Evolutionary conservation across 192 early-diverging fungal species (phyloP).

Genomic region (Coemansia sp.): DNA sequence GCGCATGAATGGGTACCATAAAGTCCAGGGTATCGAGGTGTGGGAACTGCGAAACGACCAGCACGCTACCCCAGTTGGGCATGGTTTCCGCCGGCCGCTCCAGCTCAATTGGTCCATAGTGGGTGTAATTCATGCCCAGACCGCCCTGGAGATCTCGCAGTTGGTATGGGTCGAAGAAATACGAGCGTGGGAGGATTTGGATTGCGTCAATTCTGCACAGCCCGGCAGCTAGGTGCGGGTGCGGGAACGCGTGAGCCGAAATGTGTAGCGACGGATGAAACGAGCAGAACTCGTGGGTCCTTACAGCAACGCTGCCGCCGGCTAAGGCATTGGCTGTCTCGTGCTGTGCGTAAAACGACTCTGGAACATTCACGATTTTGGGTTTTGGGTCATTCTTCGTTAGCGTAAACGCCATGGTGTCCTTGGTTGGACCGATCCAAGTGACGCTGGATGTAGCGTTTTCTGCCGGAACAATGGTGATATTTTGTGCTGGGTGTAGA

Average conservation of each 20-base stretch:
- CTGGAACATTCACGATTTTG: constrained; percentile 12
- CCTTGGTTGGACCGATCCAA: constrained; percentile 31
- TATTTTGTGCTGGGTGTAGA: constrained; percentile 23
- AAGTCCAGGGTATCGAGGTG: constrained; percentile 6
- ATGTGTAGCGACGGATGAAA: constrained; percentile 40
- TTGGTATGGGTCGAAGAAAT: constrained; percentile 53
- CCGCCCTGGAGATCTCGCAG: constrained; percentile 18
- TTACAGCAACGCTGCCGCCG: constrained; percentile 10
- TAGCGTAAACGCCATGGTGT: constrained; percentile 12
- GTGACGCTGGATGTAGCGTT: constrained; percentile 32
- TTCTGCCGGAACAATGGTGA: constrained; percentile 18
- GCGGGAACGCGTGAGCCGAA: constrained; percentile 5
- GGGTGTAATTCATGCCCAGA: constrained; percentile 7
- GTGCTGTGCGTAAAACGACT: constrained; percentile 23
- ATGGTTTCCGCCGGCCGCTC: constrained; percentile 45
- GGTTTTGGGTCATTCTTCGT: not conserved
- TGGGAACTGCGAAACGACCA: constrained; percentile 22
- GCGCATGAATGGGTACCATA: constrained; percentile 40
- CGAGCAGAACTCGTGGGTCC: constrained; percentile 28
- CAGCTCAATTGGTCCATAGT: constrained; percentile 40
- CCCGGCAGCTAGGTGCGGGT: not conserved
- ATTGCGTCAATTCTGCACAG: constrained; percentile 22
- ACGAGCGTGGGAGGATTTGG: constrained; percentile 29
- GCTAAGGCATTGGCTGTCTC: constrained; percentile 8
- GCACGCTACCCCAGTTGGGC: constrained; percentile 44